Percentiles rank a stretch among this genome's conserved stretches.
Conservation (phyloP, 805 yeast genomes). For the Saitoella complicata region DNA sequence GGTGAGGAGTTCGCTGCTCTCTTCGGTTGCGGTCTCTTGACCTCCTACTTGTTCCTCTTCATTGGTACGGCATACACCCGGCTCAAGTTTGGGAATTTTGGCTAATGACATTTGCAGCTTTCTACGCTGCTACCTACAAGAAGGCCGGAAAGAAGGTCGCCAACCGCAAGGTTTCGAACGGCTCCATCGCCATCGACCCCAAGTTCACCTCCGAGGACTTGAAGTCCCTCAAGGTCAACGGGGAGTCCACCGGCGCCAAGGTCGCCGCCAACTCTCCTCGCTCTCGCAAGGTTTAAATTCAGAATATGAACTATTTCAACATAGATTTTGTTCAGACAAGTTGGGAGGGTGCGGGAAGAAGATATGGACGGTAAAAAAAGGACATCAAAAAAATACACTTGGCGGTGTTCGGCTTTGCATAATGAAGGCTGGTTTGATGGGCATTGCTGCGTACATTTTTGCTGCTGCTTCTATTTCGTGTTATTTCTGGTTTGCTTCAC, state of each 20-base stretch:
- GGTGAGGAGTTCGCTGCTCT: slow-evolving; percentile 88
- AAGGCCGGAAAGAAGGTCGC: neutral
- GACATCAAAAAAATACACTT: no score
- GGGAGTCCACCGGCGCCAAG: neutral
- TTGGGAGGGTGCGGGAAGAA: no score
- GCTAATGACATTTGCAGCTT: neutral
- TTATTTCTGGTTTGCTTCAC: no score
- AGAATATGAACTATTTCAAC: no score
- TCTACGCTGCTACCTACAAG: slow-evolving; percentile 1
- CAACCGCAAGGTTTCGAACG: neutral
- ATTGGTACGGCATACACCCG: slow-evolving; percentile 25
- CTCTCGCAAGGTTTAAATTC: neutral
- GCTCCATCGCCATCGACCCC: neutral
- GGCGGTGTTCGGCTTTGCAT: no score
- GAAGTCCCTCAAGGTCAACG: neutral
- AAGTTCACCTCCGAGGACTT: neutral
- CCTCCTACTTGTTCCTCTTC: slow-evolving; percentile 76
- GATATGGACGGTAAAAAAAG: no score
- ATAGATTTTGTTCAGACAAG: no score
- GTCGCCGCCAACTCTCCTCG: slow-evolving; percentile 1
- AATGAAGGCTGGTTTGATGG: no score
- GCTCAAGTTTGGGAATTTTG: no score
- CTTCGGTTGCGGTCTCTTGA: slow-evolving; percentile 72
- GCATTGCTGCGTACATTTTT: no score
- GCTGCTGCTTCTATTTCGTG: no score